Conservation (phyloP, 306 rosid genomes). For the Prunus davidiana region DNA sequence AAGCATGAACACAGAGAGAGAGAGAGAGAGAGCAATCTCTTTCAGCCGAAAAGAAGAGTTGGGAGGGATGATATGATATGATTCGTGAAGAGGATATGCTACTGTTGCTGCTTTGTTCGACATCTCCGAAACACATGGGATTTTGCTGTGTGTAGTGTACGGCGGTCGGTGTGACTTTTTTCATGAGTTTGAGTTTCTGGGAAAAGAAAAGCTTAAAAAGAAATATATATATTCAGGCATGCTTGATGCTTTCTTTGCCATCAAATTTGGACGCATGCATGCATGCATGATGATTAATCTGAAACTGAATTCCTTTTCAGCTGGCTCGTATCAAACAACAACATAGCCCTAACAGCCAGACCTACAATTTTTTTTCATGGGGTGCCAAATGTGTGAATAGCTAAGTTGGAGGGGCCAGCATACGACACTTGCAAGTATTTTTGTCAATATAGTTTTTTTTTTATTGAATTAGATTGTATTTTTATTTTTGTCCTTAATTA, state of each 20-base stretch:
- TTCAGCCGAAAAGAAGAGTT: slow-evolving; percentile 14
- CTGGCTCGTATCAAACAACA: neutral
- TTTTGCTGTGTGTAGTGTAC: neutral
- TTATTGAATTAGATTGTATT: too few relatives aligned
- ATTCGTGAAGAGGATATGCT: neutral
- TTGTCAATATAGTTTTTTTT: too few relatives aligned
- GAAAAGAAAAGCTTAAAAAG: neutral
- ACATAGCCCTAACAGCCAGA: too few relatives aligned
- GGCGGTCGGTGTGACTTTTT: neutral
- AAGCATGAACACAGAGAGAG: neutral
- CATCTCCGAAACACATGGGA: neutral
- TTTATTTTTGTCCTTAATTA: too few relatives aligned
- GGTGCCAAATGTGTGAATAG: too few relatives aligned
- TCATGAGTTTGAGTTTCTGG: neutral
- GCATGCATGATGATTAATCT: neutral
- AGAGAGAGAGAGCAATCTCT: neutral
- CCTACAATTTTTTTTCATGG: too few relatives aligned
- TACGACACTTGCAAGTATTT: too few relatives aligned
- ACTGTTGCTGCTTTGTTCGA: slow-evolving; percentile 12
- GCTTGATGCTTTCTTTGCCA: neutral
- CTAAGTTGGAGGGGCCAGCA: too few relatives aligned
- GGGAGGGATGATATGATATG: neutral
- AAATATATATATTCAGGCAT: neutral
- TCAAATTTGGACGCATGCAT: neutral
- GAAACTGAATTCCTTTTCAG: neutral